These are phyloP conservation scores for Cephalotrichum gorgonifer DNA, from an alignment of 2,329 filamentous ascomycete species.

Conservation along the genomic window DNA sequence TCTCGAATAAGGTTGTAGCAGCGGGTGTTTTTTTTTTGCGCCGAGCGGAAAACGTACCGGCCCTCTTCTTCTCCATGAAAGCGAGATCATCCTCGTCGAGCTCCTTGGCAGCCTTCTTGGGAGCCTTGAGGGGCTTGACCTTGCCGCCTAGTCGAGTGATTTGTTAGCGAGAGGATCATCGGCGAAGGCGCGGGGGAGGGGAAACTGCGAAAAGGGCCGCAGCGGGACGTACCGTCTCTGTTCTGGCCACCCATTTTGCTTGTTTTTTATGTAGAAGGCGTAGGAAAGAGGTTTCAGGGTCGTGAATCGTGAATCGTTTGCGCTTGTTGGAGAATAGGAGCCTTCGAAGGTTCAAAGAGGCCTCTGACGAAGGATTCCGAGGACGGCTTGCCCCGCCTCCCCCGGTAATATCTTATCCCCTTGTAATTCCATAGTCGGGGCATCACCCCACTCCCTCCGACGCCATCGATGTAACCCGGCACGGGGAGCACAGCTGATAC, in stretches of 20 bases:
- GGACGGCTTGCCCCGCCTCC: not conserved
- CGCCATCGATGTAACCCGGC: too few species aligned
- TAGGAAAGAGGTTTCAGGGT: not conserved
- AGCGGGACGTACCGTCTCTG: conserved; percentile 46
- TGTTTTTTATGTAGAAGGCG: not conserved
- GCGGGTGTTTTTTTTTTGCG: too few species aligned
- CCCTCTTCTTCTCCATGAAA: conserved; percentile 72
- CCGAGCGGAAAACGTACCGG: conserved; percentile 47
- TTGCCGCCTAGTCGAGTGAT: conserved; percentile 55
- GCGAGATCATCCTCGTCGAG: conserved; percentile 81
- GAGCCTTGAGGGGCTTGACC: conserved; percentile 74
- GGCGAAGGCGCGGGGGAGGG: not conserved
- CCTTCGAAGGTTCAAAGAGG: not conserved
- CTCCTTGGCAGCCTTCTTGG: conserved; percentile 78
- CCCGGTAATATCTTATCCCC: not conserved
- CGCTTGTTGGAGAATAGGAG: not conserved
- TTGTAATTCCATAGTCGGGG: too few species aligned
- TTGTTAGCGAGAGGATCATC: conserved; percentile 4
- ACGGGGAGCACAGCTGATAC: too few species aligned
- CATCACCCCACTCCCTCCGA: too few species aligned
- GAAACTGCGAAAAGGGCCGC: not conserved
- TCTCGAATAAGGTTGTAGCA: too few species aligned
- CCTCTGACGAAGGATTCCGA: not conserved
- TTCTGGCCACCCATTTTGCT: conserved; percentile 53
- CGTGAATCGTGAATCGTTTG: not conserved